Base-by-base conservation (phyloP, 257 asterid species). In the Rhazya stricta region DNA sequence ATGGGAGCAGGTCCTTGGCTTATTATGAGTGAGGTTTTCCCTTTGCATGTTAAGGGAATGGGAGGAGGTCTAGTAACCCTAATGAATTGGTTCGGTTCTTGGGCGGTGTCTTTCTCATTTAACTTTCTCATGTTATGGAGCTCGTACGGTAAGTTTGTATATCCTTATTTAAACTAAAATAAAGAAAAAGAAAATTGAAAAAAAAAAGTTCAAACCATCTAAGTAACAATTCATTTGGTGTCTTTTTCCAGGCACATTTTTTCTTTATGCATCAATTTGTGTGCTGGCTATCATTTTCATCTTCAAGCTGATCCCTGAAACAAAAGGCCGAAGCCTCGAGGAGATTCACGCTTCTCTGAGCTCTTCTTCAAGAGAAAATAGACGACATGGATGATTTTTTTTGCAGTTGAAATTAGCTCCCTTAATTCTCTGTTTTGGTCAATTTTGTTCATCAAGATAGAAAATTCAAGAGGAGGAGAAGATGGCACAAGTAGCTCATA, bases 1-100 rank as follows among this genome's bases (percentile, higher is more conserved):
- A 75, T 80, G 83, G 83, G 83, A n/a, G 77, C 80, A 51, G 80
- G 57, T 39, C 83, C 80, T 51, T 80, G 83, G 83, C 62, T 80
- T 48, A 76, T 80, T 41, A 80, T 76, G 83, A 60, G 71, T 62
- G 83, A 80, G 83, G 74, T 79, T 29, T 80, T 80, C 43, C 80
- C 83, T n/a, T 48, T 80, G 66, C 80, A 80, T 43, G 70, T 76
- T 34, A 80, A 80, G 74, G 83, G 83, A 51, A 45, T 45, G 29
- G 83, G 68, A 10, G 83, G 80, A 30, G 67, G 74, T 50, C 46
- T 76, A 29, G 83, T 76, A 16, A 73, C 76, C 5, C 27, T 63
- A 34, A 45, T 76, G 77, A 80, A 80, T 54, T 80, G 83, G 80
- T 75, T 80, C 27, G 80, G 78, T 39, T 57, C 80, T 50, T 80